Percentiles rank a stretch among this genome's conserved stretches.
Conservation (phyloP, 179 eudicot species). For the Heliamphora pulchella region DNA sequence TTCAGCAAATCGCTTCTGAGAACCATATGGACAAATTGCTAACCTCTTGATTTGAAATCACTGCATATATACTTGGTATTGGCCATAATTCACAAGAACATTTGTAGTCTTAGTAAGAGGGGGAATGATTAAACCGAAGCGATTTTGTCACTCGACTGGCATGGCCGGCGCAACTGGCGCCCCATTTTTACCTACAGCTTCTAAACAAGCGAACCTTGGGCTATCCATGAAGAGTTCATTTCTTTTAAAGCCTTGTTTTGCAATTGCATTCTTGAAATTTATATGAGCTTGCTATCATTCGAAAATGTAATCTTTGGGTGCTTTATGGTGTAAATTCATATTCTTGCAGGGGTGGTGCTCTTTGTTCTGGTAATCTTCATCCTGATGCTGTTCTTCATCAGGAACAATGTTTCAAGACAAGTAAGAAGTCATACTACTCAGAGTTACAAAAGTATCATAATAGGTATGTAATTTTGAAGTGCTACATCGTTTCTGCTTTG, state of each 20-base stretch:
- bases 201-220: background rate
- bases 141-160: too few species aligned
- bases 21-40: too few species aligned
- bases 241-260: background rate
- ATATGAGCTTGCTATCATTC: background rate
- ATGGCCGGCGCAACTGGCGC: too few species aligned
- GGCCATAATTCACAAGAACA: too few species aligned
- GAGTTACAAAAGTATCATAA: constrained; percentile 68
- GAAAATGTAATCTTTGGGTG: constrained; percentile 3
- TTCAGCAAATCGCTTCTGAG: too few species aligned
- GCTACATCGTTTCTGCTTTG: constrained; percentile 1
- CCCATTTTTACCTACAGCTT: background rate
- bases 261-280: background rate
- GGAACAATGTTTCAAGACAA: constrained; percentile 48
- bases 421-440: constrained; percentile 59
- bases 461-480: constrained; percentile 36
- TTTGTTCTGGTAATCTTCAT: constrained; percentile 70
- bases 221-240: background rate
- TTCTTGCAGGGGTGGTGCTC: constrained; percentile 57
- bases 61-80: too few species aligned
- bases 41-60: too few species aligned
- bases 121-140: too few species aligned
- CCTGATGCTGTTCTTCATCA: constrained; percentile 61
- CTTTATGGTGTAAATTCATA: constrained; percentile 6
- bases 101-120: too few species aligned